phyloP scores from a whole-genome alignment of 805 yeast genomes.

The Yamadazyma insecticola region DNA sequence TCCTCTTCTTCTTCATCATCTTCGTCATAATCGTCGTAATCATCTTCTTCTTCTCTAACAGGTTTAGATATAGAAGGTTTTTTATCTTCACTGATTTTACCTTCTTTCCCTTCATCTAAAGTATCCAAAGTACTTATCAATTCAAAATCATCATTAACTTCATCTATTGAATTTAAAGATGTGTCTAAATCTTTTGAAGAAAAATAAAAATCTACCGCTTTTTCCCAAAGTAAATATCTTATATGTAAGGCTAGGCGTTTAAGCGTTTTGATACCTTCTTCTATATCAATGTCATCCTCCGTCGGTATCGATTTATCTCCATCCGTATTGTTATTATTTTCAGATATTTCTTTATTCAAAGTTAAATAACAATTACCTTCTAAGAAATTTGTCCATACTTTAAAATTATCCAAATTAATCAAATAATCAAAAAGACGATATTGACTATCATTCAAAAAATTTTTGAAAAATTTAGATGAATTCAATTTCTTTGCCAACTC shows the following conservation, averaged over 20 bases:
- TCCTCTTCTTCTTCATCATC: constrained; percentile 20
- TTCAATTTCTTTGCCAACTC: constrained; percentile 32
- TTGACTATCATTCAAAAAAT: constrained; percentile 33
- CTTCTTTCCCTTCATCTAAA: constrained; percentile 15
- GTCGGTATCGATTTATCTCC: constrained; percentile 1
- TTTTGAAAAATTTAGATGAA: constrained; percentile 26
- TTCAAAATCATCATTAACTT: constrained; percentile 30
- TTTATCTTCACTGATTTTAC: constrained; percentile 5
- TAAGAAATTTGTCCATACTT: constrained; percentile 32
- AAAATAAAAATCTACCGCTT: constrained; percentile 51
- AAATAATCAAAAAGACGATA: constrained; percentile 26
- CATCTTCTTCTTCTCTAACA: constrained; percentile 35
- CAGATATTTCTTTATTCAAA: constrained; percentile 11
- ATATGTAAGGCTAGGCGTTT: constrained; percentile 52
- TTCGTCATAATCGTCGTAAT: constrained; percentile 27
- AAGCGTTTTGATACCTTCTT: constrained; percentile 37
- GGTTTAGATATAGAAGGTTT: constrained; percentile 5
- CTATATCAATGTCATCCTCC: constrained; percentile 33
- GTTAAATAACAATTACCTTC: constrained; percentile 32
- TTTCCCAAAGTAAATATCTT: constrained; percentile 69
- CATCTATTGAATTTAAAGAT: constrained; percentile 21
- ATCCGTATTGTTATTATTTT: neutral
- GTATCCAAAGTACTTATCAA: constrained; percentile 29
- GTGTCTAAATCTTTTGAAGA: constrained; percentile 17
- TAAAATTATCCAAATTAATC: constrained; percentile 23